Percentiles rank a stretch among this genome's conserved stretches.
Evolutionary conservation across 2,329 filamentous ascomycete species (phyloP).

Genomic region (Colletotrichum destructivum): DNA sequence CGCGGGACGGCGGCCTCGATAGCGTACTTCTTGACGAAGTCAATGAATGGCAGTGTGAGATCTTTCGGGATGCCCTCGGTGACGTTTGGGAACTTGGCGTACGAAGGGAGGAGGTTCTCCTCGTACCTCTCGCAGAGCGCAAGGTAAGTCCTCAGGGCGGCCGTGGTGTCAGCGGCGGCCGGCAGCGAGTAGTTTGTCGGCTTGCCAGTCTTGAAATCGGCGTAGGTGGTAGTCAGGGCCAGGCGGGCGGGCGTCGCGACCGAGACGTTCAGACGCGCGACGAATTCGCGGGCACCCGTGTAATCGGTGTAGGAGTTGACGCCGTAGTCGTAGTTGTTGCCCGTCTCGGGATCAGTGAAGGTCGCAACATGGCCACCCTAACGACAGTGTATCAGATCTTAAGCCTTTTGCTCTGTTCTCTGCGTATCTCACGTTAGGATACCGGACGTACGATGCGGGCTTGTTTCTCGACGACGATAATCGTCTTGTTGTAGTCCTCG

Average conservation of each 20-base stretch:
- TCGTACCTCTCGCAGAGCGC: constrained; percentile 50
- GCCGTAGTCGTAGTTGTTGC: constrained; percentile 53
- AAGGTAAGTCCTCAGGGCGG: constrained; percentile 49
- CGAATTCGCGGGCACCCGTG: constrained; percentile 58
- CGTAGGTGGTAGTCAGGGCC: constrained; percentile 50
- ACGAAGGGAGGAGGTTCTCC: constrained; percentile 52
- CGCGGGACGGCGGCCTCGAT: constrained; percentile 58
- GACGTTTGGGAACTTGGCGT: constrained; percentile 57
- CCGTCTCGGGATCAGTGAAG: constrained; percentile 59
- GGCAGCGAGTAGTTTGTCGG: constrained; percentile 48
- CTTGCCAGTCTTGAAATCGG: constrained; percentile 55
- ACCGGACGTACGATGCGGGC: constrained; percentile 48
- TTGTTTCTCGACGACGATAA: constrained; percentile 55
- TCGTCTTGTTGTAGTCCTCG: constrained; percentile 52
- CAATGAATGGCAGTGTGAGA: constrained; percentile 51
- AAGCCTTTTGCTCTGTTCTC: constrained; percentile 29
- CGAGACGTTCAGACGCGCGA: constrained; percentile 59
- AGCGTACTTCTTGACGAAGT: constrained; percentile 63
- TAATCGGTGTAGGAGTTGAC: constrained; percentile 57
- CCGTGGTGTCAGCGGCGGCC: constrained; percentile 42
- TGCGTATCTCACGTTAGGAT: not conserved
- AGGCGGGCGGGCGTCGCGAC: constrained; percentile 46
- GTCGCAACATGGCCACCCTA: constrained; percentile 66
- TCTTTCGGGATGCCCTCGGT: constrained; percentile 49
- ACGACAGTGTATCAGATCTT: no score